These are phyloP conservation scores for Eucalyptus pauciflora DNA, from an alignment of 345 rosid genomes.

Conservation along the genomic window DNA sequence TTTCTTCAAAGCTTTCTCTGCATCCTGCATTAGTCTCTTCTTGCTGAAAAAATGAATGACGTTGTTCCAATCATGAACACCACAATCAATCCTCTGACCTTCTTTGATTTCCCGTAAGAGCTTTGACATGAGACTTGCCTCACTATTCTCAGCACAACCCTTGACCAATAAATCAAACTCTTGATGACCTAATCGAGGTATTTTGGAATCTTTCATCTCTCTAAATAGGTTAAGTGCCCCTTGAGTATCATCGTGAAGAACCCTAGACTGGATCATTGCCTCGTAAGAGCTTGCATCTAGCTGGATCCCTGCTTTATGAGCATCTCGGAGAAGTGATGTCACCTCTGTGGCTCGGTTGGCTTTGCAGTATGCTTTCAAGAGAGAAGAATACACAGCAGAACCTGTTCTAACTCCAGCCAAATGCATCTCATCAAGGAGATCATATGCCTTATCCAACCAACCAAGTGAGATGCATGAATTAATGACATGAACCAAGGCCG, in stretches of 20 bases:
- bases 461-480: constrained; percentile 74
- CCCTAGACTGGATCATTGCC: constrained; percentile 46
- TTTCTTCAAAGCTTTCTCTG: constrained; percentile 80
- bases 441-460: constrained; percentile 91
- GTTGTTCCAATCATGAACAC: constrained; percentile 86
- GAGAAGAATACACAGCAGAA: constrained; percentile 61
- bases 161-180: constrained; percentile 56
- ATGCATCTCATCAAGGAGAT: constrained; percentile 89
- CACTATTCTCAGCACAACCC: constrained; percentile 53
- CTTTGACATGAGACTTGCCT: constrained; percentile 75
- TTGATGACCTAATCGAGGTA: constrained; percentile 41
- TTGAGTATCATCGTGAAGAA: constrained; percentile 52
- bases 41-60: constrained; percentile 84
- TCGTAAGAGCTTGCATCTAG: constrained; percentile 75
- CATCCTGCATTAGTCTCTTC: constrained; percentile 90
- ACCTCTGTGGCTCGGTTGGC: constrained; percentile 52
- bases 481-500: constrained; percentile 50
- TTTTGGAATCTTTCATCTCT: constrained; percentile 70
- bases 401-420: constrained; percentile 57
- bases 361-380: constrained; percentile 67
- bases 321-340: constrained; percentile 65
- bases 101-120: constrained; percentile 75
- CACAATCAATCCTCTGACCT: constrained; percentile 60
- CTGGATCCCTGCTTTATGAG: constrained; percentile 82
- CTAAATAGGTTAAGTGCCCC: constrained; percentile 70